Conservation (phyloP, 2,329 filamentous ascomycete genomes). For the Botryosphaeria dothidea region DNA sequence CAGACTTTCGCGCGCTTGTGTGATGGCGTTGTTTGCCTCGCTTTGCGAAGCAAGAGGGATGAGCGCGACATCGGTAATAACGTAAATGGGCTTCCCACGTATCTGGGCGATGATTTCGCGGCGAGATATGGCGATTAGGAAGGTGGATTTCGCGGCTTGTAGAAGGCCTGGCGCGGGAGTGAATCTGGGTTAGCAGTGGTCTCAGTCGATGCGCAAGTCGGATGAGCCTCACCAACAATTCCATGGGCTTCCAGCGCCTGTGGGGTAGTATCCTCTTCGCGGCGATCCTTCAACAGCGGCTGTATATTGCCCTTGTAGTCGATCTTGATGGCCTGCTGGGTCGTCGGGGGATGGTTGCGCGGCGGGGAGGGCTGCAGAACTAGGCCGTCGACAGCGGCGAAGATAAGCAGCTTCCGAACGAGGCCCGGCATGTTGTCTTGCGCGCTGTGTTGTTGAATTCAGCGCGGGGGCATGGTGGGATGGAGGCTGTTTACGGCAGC, state of each 20-base stretch:
- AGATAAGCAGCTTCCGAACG: conserved; percentile 77
- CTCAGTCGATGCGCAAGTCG: neutral
- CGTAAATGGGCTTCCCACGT: conserved; percentile 78
- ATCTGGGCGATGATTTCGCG: conserved; percentile 89
- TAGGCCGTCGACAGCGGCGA: conserved; percentile 79
- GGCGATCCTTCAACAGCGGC: conserved; percentile 44
- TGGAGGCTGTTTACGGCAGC: neutral
- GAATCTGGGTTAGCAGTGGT: conserved; percentile 7
- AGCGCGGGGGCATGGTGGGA: neutral
- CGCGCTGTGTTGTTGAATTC: conserved; percentile 9
- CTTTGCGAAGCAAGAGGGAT: conserved; percentile 78
- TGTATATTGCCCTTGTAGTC: conserved; percentile 66
- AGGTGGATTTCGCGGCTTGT: conserved; percentile 76
- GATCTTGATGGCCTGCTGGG: conserved; percentile 62
- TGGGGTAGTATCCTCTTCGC: conserved; percentile 39
- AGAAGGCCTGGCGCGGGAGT: conserved; percentile 67
- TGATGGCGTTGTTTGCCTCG: conserved; percentile 74
- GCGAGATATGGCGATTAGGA: conserved; percentile 82
- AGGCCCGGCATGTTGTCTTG: conserved; percentile 66
- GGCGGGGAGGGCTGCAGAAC: conserved; percentile 71
- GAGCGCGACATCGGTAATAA: conserved; percentile 85
- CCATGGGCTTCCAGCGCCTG: conserved; percentile 49
- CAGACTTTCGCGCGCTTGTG: conserved; percentile 54
- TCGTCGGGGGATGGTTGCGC: conserved; percentile 55
- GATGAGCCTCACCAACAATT: conserved; percentile 54